Evolutionary conservation across 441 rosid genomes (phyloP), one percentile per base, ranked within the genome.

Genomic region (Heliophila coronopifolia): DNA sequence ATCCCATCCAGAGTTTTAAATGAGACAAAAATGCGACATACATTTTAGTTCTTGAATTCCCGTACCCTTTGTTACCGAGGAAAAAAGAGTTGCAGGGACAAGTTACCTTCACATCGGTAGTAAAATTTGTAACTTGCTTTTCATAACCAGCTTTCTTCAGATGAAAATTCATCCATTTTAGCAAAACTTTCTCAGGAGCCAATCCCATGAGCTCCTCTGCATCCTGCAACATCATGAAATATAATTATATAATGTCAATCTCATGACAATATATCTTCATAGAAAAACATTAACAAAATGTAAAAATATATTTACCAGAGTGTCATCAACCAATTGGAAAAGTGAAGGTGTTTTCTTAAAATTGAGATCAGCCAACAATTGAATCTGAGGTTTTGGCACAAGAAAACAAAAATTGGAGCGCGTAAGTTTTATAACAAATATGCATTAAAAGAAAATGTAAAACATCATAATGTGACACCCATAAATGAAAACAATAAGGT

Each of bases 81-180:
- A n/a, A n/a, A 20, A 50, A 54, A 18, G 40, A 54, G 54, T 5
- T 11, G 54, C 30, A 50, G 18, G 30, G 58, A 2, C 59, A 60
- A 33, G 64, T 72, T 66, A 89, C 99, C 99, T 93, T 93, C 57
- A 93, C 76, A 72, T 93, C 99, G 38, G 95, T 67, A 31, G 99
- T 82, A 68, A 93, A 93, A 67, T 93, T 93, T 9, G 96, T 79
- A 54, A 89, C 96, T 65, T 81, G 75, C 70, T 89, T 93, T 18
- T 49, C 66, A 37, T 93, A 93, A 31, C 97, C 99, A 52, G 76
- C 91, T 75, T 93, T 93, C 79, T 93, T 89, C 62, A 93, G 67
- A 70, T 93, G 99, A 59, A 79, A 82, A 64, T 93, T 93, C 99
- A 93, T 93, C 97, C 99, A 93, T 68, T 88, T 88, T 24, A 93